A percentile compares a stretch with the other conserved stretches of the same genome.
Evolutionary conservation across 768 basidiomycete genomes (phyloP).

Genomic region (Leccinum rimulosum): DNA sequence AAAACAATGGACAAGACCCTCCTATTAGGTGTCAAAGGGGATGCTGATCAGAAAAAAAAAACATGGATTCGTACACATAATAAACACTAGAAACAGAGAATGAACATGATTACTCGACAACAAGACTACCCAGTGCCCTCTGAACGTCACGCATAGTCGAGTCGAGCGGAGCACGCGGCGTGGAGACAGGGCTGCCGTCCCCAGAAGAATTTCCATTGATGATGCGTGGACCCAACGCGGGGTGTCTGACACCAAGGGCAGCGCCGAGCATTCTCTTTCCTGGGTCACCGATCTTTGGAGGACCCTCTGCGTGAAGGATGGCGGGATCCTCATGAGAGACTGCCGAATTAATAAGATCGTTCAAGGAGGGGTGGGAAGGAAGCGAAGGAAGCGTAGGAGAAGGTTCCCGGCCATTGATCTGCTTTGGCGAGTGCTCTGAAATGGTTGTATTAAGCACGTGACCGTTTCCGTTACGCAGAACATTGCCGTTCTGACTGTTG

Average conservation of each 20-base stretch:
- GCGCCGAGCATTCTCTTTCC: slow-evolving; percentile 88
- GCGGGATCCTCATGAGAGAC: slow-evolving; percentile 64
- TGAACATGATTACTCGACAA: slow-evolving; percentile 56
- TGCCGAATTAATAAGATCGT: slow-evolving; percentile 76
- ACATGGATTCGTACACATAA: slow-evolving; percentile 16
- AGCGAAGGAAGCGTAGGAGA: slow-evolving; percentile 81
- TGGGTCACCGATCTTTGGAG: slow-evolving; percentile 85
- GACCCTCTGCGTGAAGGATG: slow-evolving; percentile 49
- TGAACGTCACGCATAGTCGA: slow-evolving; percentile 66
- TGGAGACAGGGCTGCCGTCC: slow-evolving; percentile 28
- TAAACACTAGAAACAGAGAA: slow-evolving; percentile 10
- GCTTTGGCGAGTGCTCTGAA: slow-evolving; percentile 45
- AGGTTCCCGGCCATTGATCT: slow-evolving; percentile 56
- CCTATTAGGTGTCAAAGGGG: slow-evolving; percentile 15
- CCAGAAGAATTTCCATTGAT: slow-evolving; percentile 41
- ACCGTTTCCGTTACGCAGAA: slow-evolving; percentile 29
- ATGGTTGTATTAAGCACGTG: slow-evolving; percentile 44
- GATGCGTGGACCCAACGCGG: slow-evolving; percentile 62
- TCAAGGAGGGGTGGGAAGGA: slow-evolving; percentile 81
- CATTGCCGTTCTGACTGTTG: slow-evolving; percentile 35
- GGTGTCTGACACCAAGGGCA: slow-evolving; percentile 81
- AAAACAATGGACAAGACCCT: slow-evolving; percentile 20
- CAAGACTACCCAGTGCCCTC: slow-evolving; percentile 73
- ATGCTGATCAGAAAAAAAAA: slow-evolving; percentile 19
- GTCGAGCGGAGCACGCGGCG: slow-evolving; percentile 42